These are phyloP conservation scores for Catunica adiposa DNA, from an alignment of 2,329 filamentous ascomycete genomes.

Conservation along the genomic window DNA sequence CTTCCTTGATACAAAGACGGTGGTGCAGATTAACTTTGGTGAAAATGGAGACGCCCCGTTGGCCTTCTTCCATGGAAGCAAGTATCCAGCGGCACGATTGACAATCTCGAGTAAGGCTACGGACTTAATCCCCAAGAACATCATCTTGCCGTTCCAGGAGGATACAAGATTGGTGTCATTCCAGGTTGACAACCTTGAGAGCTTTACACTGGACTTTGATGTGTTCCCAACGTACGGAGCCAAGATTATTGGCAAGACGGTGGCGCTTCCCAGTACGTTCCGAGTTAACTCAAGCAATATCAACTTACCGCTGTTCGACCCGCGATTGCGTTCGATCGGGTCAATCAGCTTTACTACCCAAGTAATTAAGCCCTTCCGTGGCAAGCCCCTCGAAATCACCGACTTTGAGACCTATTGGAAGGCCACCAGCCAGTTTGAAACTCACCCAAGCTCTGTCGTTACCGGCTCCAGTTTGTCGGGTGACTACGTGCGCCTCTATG, in stretches of 20 bases:
- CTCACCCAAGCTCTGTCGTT: conserved; percentile 66
- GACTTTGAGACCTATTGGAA: conserved; percentile 99
- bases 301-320: conserved; percentile 82
- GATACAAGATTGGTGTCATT: conserved; percentile 88
- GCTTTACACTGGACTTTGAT: conserved; percentile 91
- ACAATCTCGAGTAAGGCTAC: conserved; percentile 95
- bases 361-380: conserved; percentile 89
- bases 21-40: conserved; percentile 76
- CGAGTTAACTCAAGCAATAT: conserved; percentile 49
- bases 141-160: conserved; percentile 89
- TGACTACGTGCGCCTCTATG: conserved; percentile 83
- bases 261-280: conserved; percentile 79
- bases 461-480: conserved; percentile 90
- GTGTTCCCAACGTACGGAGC: conserved; percentile 95
- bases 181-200: conserved; percentile 84
- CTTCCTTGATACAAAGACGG: conserved; percentile 94
- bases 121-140: conserved; percentile 89
- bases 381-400: conserved; percentile 84
- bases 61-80: conserved; percentile 90
- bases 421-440: conserved; percentile 73
- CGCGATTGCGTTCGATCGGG: conserved; percentile 76
- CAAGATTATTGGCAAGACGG: conserved; percentile 91
- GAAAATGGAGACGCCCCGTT: conserved; percentile 57
- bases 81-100: conserved; percentile 84
- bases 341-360: conserved; percentile 89